Base-by-base conservation (phyloP, 208 protist genomes). In the Acanthamoeba healyi region DNA sequence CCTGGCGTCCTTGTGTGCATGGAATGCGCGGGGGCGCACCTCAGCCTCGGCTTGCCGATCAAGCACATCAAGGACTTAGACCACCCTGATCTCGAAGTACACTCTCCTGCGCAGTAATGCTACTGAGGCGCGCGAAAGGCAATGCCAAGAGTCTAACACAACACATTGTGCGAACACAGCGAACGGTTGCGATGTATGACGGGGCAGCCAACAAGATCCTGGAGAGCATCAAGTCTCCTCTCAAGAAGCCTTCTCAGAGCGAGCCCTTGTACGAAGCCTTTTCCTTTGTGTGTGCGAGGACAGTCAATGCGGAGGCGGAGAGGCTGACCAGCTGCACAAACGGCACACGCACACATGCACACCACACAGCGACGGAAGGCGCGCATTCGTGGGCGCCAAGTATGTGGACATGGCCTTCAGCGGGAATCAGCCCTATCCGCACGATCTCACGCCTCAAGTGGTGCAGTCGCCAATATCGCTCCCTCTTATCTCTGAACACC, bases 1-100 rank as follows among this genome's bases (percentile, higher is more conserved):
- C 51, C 97, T 4, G 97, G 97, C n/a, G 56, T 98, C 1, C 97
- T 98, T 32, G 82, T 98, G 34, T 98, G 97, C 49, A 96, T 98
- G 22, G 94, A 95, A 29, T 98, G 97, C 86, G 95, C 94, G 56
- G 97, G 95, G 36, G 82, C 97, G 1, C 97, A 98, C 63, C 63
- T 95, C 32, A 65, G 58, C 40, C 32, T 98, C 3, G 97, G 97
- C 17, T n/a, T 91, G 6, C 56, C 61, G 19, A 32, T 91, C 36
- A 91, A 91, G 34, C 56, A n/a, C 10, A 46, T 91, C 15, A 38
- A 91, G 7, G 84, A 91, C 7, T 32, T 91, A 1, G 84, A 91
- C 26, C 84, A 65, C 36, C 7, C 29, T 15, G 84, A 91, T 6
- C 51, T 91, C 5, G 56, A 91, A 24, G 84, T 91, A 44, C 5